A percentile compares a stretch with the other conserved stretches of the same genome.
These are phyloP conservation scores for Myxozyma neotropica DNA, from an alignment of 805 yeast species.

Conservation along the genomic window DNA sequence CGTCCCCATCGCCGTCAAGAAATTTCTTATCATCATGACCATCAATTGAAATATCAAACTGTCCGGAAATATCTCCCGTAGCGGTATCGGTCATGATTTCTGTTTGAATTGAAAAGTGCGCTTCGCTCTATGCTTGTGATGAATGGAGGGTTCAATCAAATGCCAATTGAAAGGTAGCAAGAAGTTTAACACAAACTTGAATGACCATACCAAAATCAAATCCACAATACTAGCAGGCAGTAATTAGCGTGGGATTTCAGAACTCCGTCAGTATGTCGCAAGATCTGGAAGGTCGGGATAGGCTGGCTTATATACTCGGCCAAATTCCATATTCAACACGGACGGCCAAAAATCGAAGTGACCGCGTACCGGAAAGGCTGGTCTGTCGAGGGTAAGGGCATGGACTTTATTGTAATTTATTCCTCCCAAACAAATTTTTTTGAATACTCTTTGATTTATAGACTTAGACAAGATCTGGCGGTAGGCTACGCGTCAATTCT, in stretches of 20 bases:
- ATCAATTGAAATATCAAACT: constrained; percentile 11
- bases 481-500: too few species aligned
- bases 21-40: constrained; percentile 7
- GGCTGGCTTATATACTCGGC: too few species aligned
- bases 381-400: neutral
- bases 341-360: neutral
- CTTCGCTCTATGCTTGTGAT: too few species aligned
- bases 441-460: too few species aligned
- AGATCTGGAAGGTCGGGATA: neutral
- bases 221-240: too few species aligned
- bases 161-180: neutral
- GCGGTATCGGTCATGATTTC: neutral
- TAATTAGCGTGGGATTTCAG: too few species aligned
- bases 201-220: too few species aligned
- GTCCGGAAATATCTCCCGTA: too few species aligned
- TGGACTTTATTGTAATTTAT: neutral
- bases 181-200: too few species aligned
- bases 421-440: neutral
- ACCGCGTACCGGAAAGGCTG: neutral
- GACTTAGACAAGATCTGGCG: neutral
- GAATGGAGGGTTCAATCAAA: too few species aligned
- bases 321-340: neutral
- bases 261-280: neutral
- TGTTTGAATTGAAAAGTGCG: too few species aligned
- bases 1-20: neutral